phyloP scores from a whole-genome alignment of 1,139 yeast genomes.

The Taphrina communis region DNA sequence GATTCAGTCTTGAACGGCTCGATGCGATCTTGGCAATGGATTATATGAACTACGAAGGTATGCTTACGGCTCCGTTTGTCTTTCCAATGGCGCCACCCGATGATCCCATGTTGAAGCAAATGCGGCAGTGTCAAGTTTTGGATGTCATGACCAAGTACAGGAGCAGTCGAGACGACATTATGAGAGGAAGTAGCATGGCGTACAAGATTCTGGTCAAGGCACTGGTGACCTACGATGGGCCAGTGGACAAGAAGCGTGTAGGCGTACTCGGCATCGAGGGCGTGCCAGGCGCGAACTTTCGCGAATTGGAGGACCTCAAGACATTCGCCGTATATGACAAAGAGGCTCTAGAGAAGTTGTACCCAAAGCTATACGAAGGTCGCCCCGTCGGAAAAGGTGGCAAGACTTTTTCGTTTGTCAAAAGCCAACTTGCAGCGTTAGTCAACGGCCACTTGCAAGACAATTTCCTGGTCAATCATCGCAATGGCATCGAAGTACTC shows the following conservation, averaged over 20 bases:
- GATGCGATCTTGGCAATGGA: slow-evolving; percentile 26
- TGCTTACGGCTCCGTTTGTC: slow-evolving; percentile 6
- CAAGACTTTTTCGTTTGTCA: slow-evolving; percentile 15
- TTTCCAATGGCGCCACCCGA: slow-evolving; percentile 20
- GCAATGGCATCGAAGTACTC: slow-evolving; percentile 15
- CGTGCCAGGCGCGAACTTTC: slow-evolving; percentile 20
- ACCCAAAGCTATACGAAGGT: slow-evolving; percentile 13
- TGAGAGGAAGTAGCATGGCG: slow-evolving; percentile 28
- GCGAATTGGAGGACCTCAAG: slow-evolving; percentile 17
- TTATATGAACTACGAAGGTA: slow-evolving; percentile 11
- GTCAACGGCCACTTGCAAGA: slow-evolving; percentile 28
- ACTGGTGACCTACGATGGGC: neutral
- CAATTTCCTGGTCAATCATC: slow-evolving; percentile 23
- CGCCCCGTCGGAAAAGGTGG: slow-evolving; percentile 23
- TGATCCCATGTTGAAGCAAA: slow-evolving; percentile 15
- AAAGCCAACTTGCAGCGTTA: slow-evolving; percentile 20
- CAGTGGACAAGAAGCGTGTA: slow-evolving; percentile 7
- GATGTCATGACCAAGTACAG: slow-evolving; percentile 17
- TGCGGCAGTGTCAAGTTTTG: slow-evolving; percentile 30
- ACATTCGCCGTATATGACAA: slow-evolving; percentile 24
- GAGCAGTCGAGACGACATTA: slow-evolving; percentile 20
- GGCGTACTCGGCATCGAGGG: slow-evolving; percentile 18
- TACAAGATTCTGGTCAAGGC: slow-evolving; percentile 18
- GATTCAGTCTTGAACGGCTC: slow-evolving; percentile 5
- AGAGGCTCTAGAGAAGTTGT: slow-evolving; percentile 16